Evolutionary conservation across 306 rosid genomes (phyloP).

Genomic region (Prosopis cineraria): DNA sequence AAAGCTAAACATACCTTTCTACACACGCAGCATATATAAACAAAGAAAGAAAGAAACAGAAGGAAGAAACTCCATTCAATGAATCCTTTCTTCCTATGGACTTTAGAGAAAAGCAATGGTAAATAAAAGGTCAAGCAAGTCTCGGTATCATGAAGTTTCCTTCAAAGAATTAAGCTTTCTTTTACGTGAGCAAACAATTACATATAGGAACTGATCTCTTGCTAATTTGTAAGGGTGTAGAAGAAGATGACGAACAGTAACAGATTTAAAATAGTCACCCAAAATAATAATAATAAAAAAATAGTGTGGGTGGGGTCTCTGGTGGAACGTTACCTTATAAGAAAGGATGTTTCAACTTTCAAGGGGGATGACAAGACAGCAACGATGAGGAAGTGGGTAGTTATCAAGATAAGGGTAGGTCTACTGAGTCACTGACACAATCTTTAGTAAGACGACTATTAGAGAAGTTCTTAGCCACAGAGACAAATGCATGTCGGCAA

Average conservation of each 20-base stretch:
- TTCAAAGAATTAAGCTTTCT: not conserved
- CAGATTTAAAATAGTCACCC: too few relatives aligned
- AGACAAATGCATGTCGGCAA: constrained; percentile 26
- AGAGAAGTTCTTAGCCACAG: constrained; percentile 35
- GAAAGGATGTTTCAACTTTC: constrained; percentile 24
- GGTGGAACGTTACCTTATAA: too few relatives aligned
- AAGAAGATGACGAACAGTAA: not conserved
- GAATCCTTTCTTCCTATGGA: not conserved
- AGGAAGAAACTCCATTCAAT: constrained; percentile 4
- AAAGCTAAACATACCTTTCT: not conserved
- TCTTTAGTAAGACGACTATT: constrained; percentile 1
- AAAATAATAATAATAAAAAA: too few relatives aligned
- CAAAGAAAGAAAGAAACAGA: not conserved
- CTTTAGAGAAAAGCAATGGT: not conserved
- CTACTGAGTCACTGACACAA: constrained; percentile 15
- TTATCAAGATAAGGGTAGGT: constrained; percentile 33
- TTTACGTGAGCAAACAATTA: not conserved
- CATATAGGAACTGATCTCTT: too few relatives aligned
- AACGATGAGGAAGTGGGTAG: constrained; percentile 21
- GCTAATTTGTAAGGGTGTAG: constrained; percentile 7
- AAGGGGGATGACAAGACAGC: constrained; percentile 17
- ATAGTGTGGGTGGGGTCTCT: not conserved
- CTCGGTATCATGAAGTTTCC: not conserved
- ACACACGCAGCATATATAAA: too few relatives aligned
- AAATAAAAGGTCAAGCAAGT: not conserved